phyloP scores from a whole-genome alignment of 2,329 filamentous ascomycete species.

The Sporothrix inflata region DNA sequence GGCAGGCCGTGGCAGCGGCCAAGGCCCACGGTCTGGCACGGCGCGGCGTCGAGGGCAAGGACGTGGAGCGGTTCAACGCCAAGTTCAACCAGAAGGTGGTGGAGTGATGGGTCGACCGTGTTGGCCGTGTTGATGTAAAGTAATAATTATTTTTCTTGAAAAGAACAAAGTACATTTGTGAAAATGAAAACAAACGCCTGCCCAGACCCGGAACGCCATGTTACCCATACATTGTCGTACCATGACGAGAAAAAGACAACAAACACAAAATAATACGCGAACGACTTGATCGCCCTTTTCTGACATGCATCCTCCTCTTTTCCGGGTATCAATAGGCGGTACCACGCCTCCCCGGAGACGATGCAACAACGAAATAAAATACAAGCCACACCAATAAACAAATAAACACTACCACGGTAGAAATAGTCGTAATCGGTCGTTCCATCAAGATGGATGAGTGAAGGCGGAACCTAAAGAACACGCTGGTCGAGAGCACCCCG shows the following conservation, averaged over 20 bases:
- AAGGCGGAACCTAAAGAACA: too few relatives aligned
- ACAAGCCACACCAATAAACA: too few relatives aligned
- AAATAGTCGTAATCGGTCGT: conserved; percentile 2
- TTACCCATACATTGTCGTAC: neutral
- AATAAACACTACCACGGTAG: neutral
- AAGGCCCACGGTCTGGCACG: neutral
- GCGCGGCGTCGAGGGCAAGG: neutral
- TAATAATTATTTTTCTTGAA: neutral
- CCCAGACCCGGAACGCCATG: neutral
- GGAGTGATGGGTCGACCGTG: neutral
- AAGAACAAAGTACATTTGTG: neutral
- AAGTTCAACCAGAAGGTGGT: conserved; percentile 30
- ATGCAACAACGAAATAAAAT: neutral
- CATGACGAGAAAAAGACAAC: neutral
- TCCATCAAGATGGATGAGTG: neutral
- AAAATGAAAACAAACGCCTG: neutral
- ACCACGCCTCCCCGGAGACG: neutral
- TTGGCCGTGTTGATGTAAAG: neutral
- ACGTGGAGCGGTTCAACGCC: conserved; percentile 23
- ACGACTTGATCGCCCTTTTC: neutral
- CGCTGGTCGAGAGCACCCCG: neutral
- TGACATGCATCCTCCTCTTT: neutral
- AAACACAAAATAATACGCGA: neutral
- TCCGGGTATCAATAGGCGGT: neutral
- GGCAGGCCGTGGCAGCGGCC: conserved; percentile 16